Base-by-base conservation (phyloP, 768 basidiomycete species). In the Sutorius australiensis region DNA sequence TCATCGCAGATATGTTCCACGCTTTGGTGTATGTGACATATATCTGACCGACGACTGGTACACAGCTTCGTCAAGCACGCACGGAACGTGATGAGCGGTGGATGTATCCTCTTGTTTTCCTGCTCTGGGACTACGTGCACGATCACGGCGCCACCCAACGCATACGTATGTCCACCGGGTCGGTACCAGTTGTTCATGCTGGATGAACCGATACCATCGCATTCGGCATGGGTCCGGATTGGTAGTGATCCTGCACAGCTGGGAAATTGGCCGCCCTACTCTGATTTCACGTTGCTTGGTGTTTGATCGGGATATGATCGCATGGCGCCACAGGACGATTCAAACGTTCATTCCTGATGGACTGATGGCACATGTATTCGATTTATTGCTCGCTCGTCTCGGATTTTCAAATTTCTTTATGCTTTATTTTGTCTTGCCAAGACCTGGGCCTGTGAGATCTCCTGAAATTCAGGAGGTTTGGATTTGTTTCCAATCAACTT, bases 151-250 rank as follows among this genome's bases (percentile, higher is more conserved):
- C 90, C 89, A 12, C 89, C 89, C 0, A 83, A 89, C 59, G 71
- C 79, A 10, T 72, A 72, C 57, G 73, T 91, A 12, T 81, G 80
- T 16, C 87, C 89, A 12, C 89, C 89, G 0, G 86, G 82, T 6
- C 90, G 89, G 84, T 80, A 84, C 50, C 84, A 87, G 64, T 62
- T 92, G 11, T 92, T 86, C 64, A 74, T 92, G 44, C 73, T 92
- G 28, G 88, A 90, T 50, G 87, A 87, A 1, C 83, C 87, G 24
- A 89, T 87, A 6, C 89, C 89, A 3, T 89, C 86, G 27, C 79
- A 82, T 56, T 86, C 87, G n/a, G 68, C 75, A 11, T 88, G 85
- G 82, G 80, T 92, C 13, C 80, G 88, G 28, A 86, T 92, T 47
- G 89, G 89, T 17, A 87, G 86, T 1, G 89, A 92, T 63, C 89